Evolutionary conservation across 108 stramenopile species (phyloP), one percentile per base, ranked within the genome.

Genomic region (Cyclotella distinguenda): DNA sequence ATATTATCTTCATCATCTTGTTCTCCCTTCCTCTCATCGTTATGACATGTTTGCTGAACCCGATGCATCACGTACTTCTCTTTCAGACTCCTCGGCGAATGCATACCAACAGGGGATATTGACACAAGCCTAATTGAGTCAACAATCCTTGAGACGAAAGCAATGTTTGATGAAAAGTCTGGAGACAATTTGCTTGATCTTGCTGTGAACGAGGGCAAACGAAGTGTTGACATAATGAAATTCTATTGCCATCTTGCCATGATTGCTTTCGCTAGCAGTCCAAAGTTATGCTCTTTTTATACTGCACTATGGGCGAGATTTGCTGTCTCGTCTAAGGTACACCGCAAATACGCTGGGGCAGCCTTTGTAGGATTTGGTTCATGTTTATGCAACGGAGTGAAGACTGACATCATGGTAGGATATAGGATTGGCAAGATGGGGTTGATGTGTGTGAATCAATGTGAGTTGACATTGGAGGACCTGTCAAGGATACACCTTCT

Each of bases 21-120:
- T n/a, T n/a, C n/a, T n/a, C n/a, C n/a, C n/a, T n/a, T n/a, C n/a
- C n/a, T n/a, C n/a, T n/a, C n/a, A n/a, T n/a, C n/a, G n/a, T n/a
- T n/a, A n/a, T n/a, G n/a, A n/a, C n/a, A n/a, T n/a, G n/a, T n/a
- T n/a, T n/a, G n/a, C n/a, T n/a, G n/a, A n/a, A n/a, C n/a, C n/a
- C n/a, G n/a, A n/a, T n/a, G n/a, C n/a, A n/a, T n/a, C n/a, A n/a
- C n/a, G n/a, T n/a, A n/a, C n/a, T n/a, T n/a, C n/a, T n/a, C n/a
- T 10, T 32, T 77, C 12, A 31, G 39, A n/a, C 56, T 70, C 44
- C 63, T 70, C 15, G 69, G 69, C 26, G 69, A 77, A 69, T 25
- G 49, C 3, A 38, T 77, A 33, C 70, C 69, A 36, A 42, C 18
- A 63, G 19, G 19, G 30, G 27, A 18, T 8, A 21, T 50, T 30